Evolutionary conservation across 768 basidiomycete genomes (phyloP).

Genomic region (Serpula lacrymans): DNA sequence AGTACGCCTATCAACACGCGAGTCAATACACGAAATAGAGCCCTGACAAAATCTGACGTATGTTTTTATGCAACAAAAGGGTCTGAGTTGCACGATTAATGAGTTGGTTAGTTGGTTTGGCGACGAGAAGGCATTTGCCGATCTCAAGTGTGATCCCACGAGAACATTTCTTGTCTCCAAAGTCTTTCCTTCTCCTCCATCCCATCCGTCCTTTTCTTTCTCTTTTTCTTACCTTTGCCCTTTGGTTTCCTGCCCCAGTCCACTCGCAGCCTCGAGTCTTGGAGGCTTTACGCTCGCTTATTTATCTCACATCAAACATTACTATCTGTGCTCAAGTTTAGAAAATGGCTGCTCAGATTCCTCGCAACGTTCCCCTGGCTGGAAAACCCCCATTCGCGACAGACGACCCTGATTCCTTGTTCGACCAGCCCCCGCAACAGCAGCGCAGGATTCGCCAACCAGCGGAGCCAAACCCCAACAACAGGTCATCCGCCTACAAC

Average conservation of each 20-base stretch:
- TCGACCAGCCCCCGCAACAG: constrained; percentile 42
- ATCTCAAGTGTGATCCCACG: constrained; percentile 1
- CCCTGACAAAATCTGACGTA: no score
- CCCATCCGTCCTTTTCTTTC: no score
- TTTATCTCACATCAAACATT: constrained; percentile 9
- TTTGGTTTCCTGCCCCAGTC: background rate
- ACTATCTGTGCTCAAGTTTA: no score
- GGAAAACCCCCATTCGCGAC: constrained; percentile 67
- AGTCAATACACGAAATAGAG: no score
- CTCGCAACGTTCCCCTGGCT: constrained; percentile 43
- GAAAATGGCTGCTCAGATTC: constrained; percentile 13
- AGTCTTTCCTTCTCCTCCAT: no score
- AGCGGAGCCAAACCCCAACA: constrained; percentile 49
- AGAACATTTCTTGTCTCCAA: background rate
- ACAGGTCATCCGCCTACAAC: constrained; percentile 60
- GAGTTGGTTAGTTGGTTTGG: no score
- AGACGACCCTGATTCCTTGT: constrained; percentile 62
- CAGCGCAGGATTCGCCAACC: constrained; percentile 38
- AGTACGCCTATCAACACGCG: no score
- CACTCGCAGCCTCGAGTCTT: constrained; percentile 18
- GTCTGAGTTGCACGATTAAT: no score
- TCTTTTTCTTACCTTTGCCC: background rate
- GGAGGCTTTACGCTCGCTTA: constrained; percentile 30
- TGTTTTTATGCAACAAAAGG: no score
- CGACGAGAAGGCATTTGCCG: no score